Evolutionary conservation across 495 filamentous ascomycete species (phyloP).

Genomic region (Ramalina intermedia): DNA sequence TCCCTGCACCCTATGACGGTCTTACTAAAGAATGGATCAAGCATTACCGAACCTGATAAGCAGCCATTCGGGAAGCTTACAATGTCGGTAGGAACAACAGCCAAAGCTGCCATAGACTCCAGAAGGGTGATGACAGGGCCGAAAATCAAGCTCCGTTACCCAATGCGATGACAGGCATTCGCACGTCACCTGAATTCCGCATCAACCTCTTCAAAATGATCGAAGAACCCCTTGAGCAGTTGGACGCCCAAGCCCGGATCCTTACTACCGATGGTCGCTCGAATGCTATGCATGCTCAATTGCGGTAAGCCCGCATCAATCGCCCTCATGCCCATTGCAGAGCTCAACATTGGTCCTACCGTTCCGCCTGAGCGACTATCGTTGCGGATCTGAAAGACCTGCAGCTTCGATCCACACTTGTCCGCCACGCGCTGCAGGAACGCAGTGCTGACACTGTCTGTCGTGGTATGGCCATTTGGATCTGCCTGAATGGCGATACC

Average conservation of each 20-base stretch:
- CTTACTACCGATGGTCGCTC: slow-evolving; percentile 72
- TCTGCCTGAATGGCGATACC: slow-evolving; percentile 78
- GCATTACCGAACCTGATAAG: no score
- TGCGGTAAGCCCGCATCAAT: slow-evolving; percentile 88
- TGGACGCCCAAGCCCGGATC: slow-evolving; percentile 84
- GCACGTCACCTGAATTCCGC: slow-evolving; percentile 44
- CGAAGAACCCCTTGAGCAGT: slow-evolving; percentile 81
- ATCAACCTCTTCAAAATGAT: slow-evolving; percentile 78
- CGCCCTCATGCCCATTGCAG: slow-evolving; percentile 65
- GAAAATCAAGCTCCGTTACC: no score
- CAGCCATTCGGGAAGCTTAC: no score
- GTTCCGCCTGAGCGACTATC: slow-evolving; percentile 80
- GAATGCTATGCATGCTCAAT: slow-evolving; percentile 86
- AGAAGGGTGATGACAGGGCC: no score
- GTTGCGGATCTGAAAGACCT: slow-evolving; percentile 92
- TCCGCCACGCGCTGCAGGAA: slow-evolving; percentile 62
- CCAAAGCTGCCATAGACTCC: no score
- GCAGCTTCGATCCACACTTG: slow-evolving; percentile 51
- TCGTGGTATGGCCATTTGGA: slow-evolving; percentile 85
- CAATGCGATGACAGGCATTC: no score
- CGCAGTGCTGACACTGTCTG: slow-evolving; percentile 65
- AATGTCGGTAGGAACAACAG: no score
- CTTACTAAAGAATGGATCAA: no score
- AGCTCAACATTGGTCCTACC: slow-evolving; percentile 82
- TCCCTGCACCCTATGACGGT: no score